These are phyloP conservation scores for Vaccinium vitisidaea DNA, from an alignment of 148 eudicot species.

Conservation along the genomic window DNA sequence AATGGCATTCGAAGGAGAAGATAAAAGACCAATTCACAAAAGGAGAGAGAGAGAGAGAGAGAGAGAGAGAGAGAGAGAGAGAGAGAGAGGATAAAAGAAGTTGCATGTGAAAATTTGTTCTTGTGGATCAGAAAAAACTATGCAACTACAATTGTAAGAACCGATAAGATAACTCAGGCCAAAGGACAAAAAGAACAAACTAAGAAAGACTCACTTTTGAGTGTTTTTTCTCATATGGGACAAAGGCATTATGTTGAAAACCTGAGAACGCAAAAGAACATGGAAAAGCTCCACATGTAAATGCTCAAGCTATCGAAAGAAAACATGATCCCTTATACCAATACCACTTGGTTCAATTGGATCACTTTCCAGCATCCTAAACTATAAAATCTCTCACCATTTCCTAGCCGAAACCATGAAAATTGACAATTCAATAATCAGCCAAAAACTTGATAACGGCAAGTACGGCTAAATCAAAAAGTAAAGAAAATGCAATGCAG, in stretches of 20 bases:
- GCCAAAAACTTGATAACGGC: background rate
- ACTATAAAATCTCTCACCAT: background rate
- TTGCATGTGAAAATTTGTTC: background rate
- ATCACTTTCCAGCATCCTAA: background rate
- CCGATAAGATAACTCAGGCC: no score
- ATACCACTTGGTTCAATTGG: conserved; percentile 5
- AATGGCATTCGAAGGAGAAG: background rate
- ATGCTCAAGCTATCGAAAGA: background rate
- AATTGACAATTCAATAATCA: background rate
- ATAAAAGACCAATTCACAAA: background rate
- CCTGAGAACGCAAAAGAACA: background rate
- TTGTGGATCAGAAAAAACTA: background rate
- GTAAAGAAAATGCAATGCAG: no score
- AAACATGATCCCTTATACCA: background rate
- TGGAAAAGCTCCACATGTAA: background rate
- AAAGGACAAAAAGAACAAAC: background rate
- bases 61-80: no score
- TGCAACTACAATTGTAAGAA: background rate
- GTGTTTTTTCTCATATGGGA: background rate
- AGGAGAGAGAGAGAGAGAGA: no score
- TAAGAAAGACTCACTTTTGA: background rate
- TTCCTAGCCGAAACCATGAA: background rate
- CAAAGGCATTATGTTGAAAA: background rate
- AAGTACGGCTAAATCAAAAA: background rate
- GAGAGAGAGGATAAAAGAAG: background rate